phyloP scores from a whole-genome alignment of 176 grass and related monocot species.

The Saccharum officinarum region DNA sequence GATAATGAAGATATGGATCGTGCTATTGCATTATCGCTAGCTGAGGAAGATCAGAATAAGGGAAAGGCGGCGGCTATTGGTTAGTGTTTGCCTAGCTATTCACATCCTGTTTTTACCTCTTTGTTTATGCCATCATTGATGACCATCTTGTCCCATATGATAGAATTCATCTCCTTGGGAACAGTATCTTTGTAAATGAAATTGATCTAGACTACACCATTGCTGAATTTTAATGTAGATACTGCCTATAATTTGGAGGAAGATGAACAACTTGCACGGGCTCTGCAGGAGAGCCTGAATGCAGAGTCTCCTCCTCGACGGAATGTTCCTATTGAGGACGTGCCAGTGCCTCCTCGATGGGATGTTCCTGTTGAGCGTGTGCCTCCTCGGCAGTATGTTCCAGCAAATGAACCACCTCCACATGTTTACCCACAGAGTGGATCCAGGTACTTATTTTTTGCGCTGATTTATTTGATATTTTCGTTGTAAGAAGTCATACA shows the following conservation, averaged over 20 bases:
- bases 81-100: constrained; percentile 43
- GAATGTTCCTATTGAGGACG: constrained; percentile 40
- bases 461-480: constrained; percentile 15
- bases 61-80: constrained; percentile 61
- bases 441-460: constrained; percentile 54
- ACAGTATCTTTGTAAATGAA: constrained; percentile 26
- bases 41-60: constrained; percentile 71
- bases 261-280: constrained; percentile 92
- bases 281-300: constrained; percentile 89
- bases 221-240: constrained; percentile 48
- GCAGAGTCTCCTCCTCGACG: constrained; percentile 56
- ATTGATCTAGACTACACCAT: not conserved
- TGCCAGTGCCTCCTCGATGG: constrained; percentile 40
- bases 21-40: constrained; percentile 90
- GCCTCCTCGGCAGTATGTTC: constrained; percentile 45
- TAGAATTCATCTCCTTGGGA: constrained; percentile 16
- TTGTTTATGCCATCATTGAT: constrained; percentile 20
- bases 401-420: constrained; percentile 16
- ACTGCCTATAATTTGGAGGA: constrained; percentile 63
- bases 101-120: not conserved
- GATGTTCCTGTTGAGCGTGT: constrained; percentile 38
- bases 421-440: constrained; percentile 42
- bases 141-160: constrained; percentile 8
- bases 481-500: not conserved
- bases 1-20: constrained; percentile 82